These are phyloP conservation scores for Lagenidium giganteum DNA, from an alignment of 352 stramenopile genomes.

Conservation along the genomic window DNA sequence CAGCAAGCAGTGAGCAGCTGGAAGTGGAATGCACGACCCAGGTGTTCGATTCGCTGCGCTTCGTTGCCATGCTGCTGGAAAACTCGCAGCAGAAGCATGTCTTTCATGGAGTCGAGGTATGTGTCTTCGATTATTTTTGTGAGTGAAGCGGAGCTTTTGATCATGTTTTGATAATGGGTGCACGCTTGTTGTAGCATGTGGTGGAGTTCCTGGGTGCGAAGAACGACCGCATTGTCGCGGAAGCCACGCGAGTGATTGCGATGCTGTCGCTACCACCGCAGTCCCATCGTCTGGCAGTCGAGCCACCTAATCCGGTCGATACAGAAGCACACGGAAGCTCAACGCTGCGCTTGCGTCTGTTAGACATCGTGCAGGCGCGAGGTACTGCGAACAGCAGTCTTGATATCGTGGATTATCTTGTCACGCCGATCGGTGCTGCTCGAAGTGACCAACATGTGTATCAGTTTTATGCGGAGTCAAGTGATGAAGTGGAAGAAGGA, in stretches of 20 bases:
- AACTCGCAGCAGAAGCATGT: constrained; percentile 78
- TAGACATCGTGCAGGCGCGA: constrained; percentile 44
- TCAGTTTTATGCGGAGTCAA: constrained; percentile 72
- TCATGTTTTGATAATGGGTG: background rate
- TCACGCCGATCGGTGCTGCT: background rate
- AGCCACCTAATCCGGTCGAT: constrained; percentile 44
- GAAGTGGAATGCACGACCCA: constrained; percentile 43
- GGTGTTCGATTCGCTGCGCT: constrained; percentile 69
- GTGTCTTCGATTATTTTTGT: background rate
- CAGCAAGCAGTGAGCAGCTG: constrained; percentile 12
- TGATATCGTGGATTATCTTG: constrained; percentile 64
- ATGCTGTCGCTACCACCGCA: constrained; percentile 68
- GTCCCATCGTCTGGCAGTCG: constrained; percentile 57
- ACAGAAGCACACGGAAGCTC: constrained; percentile 29
- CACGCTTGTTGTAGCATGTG: constrained; percentile 11
- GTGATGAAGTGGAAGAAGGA: too few species aligned
- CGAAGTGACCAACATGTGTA: too few species aligned
- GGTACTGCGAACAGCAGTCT: constrained; percentile 41
- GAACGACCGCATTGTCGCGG: constrained; percentile 61
- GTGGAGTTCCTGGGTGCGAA: constrained; percentile 48
- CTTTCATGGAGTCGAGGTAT: constrained; percentile 55
- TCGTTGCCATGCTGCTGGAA: constrained; percentile 68
- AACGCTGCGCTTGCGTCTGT: constrained; percentile 38
- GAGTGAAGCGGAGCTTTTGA: too few species aligned
- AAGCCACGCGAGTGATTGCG: constrained; percentile 67